Percentiles rank a stretch among this genome's conserved stretches.
Conservation (phyloP, 176 grass and related monocot species). For the Chrysopogon serrulatus region DNA sequence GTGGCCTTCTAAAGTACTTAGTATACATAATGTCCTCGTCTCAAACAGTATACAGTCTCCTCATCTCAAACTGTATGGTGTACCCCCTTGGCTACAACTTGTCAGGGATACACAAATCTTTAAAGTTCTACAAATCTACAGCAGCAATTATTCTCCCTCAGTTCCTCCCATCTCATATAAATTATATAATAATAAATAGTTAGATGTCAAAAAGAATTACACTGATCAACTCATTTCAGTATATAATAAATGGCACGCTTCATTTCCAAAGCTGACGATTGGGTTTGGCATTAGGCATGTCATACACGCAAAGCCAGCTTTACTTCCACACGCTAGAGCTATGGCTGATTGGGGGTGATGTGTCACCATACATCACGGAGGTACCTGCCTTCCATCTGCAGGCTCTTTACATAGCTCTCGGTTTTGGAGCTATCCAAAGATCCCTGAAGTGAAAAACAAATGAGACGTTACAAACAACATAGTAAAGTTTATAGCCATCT, state of each 20-base stretch:
- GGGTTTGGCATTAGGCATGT: neutral
- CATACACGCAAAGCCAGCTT: neutral
- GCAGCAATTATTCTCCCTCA: constrained; percentile 33
- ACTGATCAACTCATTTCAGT: constrained; percentile 28
- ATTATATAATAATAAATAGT: constrained; percentile 50
- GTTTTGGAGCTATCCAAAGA: constrained; percentile 86
- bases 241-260: constrained; percentile 12
- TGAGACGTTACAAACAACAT: neutral
- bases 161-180: constrained; percentile 32
- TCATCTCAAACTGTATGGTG: constrained; percentile 24
- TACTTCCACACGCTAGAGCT: constrained; percentile 16
- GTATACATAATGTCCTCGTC: neutral
- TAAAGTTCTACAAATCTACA: constrained; percentile 46
- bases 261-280: neutral
- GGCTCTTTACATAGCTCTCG: constrained; percentile 75
- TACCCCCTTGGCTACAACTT: constrained; percentile 34
- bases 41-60: constrained; percentile 31
- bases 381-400: constrained; percentile 90
- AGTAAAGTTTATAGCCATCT: neutral
- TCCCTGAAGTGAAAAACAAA: constrained; percentile 43
- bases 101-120: constrained; percentile 23
- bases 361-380: constrained; percentile 87
- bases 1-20: constrained; percentile 20
- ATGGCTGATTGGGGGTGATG: neutral
- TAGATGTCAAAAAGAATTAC: constrained; percentile 70